Base-by-base conservation (phyloP, 192 early-diverging fungal species). In the Backusella tuberculispora region DNA sequence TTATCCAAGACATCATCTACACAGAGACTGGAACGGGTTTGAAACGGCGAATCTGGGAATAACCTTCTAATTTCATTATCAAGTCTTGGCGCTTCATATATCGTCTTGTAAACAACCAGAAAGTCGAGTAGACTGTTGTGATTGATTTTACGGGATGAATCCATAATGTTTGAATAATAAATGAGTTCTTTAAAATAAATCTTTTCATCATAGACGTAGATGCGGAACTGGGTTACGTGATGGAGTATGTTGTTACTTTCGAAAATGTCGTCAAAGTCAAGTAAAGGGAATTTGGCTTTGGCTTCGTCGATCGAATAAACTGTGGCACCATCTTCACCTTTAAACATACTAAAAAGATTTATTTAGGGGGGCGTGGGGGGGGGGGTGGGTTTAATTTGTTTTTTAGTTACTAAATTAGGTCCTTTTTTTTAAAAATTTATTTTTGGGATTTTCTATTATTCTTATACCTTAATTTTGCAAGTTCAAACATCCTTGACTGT, bases 401-500 rank as follows among this genome's bases (percentile, higher is more conserved):
- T 34, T 42, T 43, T 24, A 60, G 19, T 60, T 60, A 24, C 53
- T 60, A 60, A 60, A 60, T 12, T 60, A 60, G 53, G 21, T 19
- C 21, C 21, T 26, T 60, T 60, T 26, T 43, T 60, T 60, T n/a
- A n/a, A n/a, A n/a, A n/a, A n/a, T n/a, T 24, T 19, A 60, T 12
- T 60, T 60, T 26, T 60, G 21, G 53, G 53, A 12, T 60, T 24
- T 56, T 50, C 19, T 67, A 43, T n/a, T 24, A 21, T 24, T 40
- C 0, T 42, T 12, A 14, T 40, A 69, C 67, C 43, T 44, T 69
- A 24, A 26, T 69, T 46, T 44, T 26, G n/a, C 10, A 29, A 69
- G 10, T 34, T 69, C 12, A 47, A 34, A 15, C 15, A 69, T 13
- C 17, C 15, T 69, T 13, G 42, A 34, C 77, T 92, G 90, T 46